These are phyloP conservation scores for Malassezia psittaci DNA, from an alignment of 1,284 basidiomycete genomes.

Conservation along the genomic window DNA sequence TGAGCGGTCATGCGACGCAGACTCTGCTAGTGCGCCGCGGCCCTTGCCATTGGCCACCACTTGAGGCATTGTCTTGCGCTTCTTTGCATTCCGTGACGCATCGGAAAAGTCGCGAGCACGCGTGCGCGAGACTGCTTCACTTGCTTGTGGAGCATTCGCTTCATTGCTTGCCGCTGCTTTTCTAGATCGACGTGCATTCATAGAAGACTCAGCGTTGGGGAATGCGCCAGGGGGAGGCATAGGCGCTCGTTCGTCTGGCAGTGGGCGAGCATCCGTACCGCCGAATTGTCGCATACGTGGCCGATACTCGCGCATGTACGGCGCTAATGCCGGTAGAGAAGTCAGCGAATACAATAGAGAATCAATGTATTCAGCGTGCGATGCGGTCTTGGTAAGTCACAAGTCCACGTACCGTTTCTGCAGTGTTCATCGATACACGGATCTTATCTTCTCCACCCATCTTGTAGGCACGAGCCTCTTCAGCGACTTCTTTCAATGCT, in stretches of 20 bases:
- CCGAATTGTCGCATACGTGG: constrained; percentile 7
- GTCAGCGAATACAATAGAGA: constrained; percentile 31
- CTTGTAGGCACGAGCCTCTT: constrained; percentile 81
- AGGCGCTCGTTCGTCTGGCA: not conserved
- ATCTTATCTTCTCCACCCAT: constrained; percentile 98
- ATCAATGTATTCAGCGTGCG: constrained; percentile 45
- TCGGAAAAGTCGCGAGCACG: constrained; percentile 6
- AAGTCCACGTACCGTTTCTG: constrained; percentile 59
- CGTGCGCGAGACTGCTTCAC: not conserved
- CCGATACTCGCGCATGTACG: constrained; percentile 7
- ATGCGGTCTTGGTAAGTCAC: constrained; percentile 26
- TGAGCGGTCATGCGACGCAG: constrained; percentile 2
- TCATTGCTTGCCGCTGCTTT: not conserved
- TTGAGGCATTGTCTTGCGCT: constrained; percentile 22
- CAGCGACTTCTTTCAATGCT: constrained; percentile 81
- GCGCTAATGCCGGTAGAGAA: constrained; percentile 29
- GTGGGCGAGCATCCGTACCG: not conserved
- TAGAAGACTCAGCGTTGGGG: not conserved
- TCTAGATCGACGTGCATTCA: not conserved
- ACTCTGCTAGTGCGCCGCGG: not conserved
- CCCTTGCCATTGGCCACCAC: not conserved
- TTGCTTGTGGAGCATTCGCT: not conserved
- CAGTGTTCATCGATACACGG: constrained; percentile 83
- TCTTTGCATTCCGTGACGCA: constrained; percentile 19
- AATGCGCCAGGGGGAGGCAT: not conserved